phyloP scores from a whole-genome alignment of 176 grass and related monocot species.

The Carex cristatella region DNA sequence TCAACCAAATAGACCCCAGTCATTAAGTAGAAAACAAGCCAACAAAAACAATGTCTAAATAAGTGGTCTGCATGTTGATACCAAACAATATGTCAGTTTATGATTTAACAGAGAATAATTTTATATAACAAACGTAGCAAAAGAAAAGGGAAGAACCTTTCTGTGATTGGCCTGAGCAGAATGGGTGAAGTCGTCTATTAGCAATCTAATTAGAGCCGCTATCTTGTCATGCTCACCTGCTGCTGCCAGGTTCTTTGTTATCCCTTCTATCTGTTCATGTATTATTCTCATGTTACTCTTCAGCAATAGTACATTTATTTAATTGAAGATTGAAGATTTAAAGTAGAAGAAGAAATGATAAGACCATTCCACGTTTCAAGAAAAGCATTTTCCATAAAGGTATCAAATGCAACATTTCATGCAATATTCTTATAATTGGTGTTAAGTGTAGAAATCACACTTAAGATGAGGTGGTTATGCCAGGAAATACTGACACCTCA shows the following conservation, averaged over 20 bases:
- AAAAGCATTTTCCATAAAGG: neutral
- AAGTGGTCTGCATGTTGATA: neutral
- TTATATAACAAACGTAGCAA: neutral
- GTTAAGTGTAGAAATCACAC: neutral
- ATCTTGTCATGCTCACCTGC: constrained; percentile 91
- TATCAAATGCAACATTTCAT: neutral
- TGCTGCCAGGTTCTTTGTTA: constrained; percentile 69
- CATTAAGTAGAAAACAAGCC: neutral
- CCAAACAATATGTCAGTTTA: neutral
- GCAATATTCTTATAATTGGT: neutral
- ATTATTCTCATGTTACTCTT: constrained; percentile 1
- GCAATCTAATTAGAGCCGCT: constrained; percentile 54
- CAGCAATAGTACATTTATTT: neutral
- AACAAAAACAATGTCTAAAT: constrained; percentile 2
- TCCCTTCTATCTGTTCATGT: constrained; percentile 68
- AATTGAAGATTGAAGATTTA: constrained; percentile 1
- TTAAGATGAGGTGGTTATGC: neutral
- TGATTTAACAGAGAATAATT: neutral
- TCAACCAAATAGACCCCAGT: neutral
- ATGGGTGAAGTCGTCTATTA: constrained; percentile 53
- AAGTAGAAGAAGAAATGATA: neutral
- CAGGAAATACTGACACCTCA: too few species aligned
- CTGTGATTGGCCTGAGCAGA: constrained; percentile 82
- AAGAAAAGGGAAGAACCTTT: constrained; percentile 50
- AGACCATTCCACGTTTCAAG: neutral